A percentile compares a stretch with the other conserved stretches of the same genome.
phyloP scores from a whole-genome alignment of 805 yeast genomes.

The Saccharomyces paradoxus region DNA sequence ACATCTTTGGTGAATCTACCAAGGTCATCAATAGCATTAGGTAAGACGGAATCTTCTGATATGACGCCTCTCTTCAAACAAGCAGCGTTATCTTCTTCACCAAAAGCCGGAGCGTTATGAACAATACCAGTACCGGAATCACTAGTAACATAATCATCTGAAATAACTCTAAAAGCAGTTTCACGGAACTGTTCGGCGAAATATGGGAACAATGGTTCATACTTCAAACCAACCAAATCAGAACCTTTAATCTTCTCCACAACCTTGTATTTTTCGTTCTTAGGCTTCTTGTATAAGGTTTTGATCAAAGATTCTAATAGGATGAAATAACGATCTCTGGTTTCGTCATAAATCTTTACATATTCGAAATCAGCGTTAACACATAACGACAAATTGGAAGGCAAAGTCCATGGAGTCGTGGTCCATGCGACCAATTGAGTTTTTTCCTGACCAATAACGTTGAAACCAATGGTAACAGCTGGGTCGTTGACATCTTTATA shows the following conservation, averaged over 20 bases:
- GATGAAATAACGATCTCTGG: conserved; percentile 70
- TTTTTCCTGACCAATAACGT: conserved; percentile 68
- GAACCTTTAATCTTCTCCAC: conserved; percentile 75
- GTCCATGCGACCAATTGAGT: conserved; percentile 95
- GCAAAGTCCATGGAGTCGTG: conserved; percentile 99
- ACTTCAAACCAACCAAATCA: conserved; percentile 69
- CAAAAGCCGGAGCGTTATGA: conserved; percentile 97
- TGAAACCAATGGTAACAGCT: conserved; percentile 88
- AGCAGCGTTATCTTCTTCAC: conserved; percentile 94
- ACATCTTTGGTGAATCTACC: conserved; percentile 80
- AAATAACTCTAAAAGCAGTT: conserved; percentile 72
- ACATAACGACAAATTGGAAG: conserved; percentile 85
- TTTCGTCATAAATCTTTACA: conserved; percentile 86
- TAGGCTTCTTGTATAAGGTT: conserved; percentile 89
- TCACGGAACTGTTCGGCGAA: conserved; percentile 69
- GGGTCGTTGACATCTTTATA: conserved; percentile 97
- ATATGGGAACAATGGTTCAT: conserved; percentile 77
- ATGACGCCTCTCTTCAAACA: conserved; percentile 72
- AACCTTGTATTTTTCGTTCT: conserved; percentile 74
- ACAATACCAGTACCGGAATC: conserved; percentile 99
- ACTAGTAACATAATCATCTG: conserved; percentile 75
- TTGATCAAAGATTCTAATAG: conserved; percentile 75
- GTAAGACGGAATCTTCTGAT: conserved; percentile 59
- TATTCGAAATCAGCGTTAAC: conserved; percentile 89
- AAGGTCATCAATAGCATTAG: conserved; percentile 90